A percentile compares a stretch with the other conserved stretches of the same genome.
phyloP scores from a whole-genome alignment of 192 early-diverging fungal species.

The Coemansia sp. region DNA sequence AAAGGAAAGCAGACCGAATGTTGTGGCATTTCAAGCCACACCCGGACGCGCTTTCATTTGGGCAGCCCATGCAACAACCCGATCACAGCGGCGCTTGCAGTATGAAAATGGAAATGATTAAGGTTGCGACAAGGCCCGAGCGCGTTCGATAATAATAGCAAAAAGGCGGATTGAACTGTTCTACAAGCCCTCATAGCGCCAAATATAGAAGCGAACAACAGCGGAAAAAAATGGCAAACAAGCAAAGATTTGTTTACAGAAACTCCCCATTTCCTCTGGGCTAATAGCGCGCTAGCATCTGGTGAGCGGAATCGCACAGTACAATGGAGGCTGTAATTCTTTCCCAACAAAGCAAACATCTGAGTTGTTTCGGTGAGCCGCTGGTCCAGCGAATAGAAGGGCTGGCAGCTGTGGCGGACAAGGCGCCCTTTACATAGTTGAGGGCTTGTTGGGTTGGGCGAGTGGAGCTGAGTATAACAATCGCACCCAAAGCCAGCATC shows the following conservation, averaged over 20 bases:
- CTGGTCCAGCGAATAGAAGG: not conserved
- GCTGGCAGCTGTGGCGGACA: not conserved
- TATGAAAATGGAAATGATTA: not conserved
- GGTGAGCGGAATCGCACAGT: not conserved
- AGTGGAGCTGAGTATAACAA: not conserved
- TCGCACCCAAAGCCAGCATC: not conserved
- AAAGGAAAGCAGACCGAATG: not conserved
- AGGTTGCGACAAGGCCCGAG: conserved; percentile 2
- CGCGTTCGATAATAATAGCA: not conserved
- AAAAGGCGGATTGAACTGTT: not conserved
- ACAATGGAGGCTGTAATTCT: not conserved
- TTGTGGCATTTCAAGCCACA: not conserved
- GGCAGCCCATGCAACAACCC: not conserved
- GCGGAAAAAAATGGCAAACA: not conserved
- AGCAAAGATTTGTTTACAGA: not conserved
- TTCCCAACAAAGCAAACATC: not conserved
- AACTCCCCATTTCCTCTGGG: not conserved
- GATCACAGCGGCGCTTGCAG: not conserved
- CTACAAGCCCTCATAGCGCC: not conserved
- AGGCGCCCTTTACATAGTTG: not conserved
- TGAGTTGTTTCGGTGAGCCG: not conserved
- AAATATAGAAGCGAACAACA: not conserved
- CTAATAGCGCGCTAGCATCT: not conserved
- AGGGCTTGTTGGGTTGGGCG: not conserved
- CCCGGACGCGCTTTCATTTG: not conserved